Evolutionary conservation across 1,139 yeast species (phyloP).

Genomic region (Dujonia santamariae): DNA sequence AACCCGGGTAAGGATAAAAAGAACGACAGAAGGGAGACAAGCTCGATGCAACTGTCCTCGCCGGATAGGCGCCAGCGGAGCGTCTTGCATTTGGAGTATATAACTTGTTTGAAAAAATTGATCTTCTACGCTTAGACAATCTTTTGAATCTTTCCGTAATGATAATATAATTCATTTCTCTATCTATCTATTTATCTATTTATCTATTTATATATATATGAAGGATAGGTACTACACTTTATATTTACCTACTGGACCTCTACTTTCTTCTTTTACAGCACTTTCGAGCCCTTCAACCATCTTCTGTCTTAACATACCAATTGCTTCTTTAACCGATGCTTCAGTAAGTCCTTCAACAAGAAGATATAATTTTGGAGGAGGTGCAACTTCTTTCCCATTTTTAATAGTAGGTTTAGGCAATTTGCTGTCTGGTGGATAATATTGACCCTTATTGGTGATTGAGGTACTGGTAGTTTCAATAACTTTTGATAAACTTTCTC

Average conservation of each 20-base stretch:
- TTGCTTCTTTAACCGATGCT: slow-evolving; percentile 62
- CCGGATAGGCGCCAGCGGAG: no score
- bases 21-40: no score
- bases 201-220: no score
- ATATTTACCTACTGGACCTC: slow-evolving; percentile 36
- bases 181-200: no score
- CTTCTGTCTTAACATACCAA: slow-evolving; percentile 55
- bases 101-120: no score
- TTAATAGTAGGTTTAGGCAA: slow-evolving; percentile 32
- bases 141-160: no score
- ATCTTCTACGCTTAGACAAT: no score
- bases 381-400: slow-evolving; percentile 34
- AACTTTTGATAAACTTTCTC: slow-evolving; percentile 61
- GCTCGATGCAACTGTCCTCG: no score
- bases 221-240: slow-evolving; percentile 31
- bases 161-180: not conserved
- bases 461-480: slow-evolving; percentile 75
- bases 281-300: slow-evolving; percentile 59
- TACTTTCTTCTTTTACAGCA: slow-evolving; percentile 40
- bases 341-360: slow-evolving; percentile 77
- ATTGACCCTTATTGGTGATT: slow-evolving; percentile 81
- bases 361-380: slow-evolving; percentile 74
- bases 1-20: no score
- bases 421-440: slow-evolving; percentile 57
- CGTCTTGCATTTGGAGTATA: no score